Evolutionary conservation across 202 grass and related monocot genomes (phyloP), one percentile per base, ranked within the genome.

Genomic region (Schoenoplectus triqueter): DNA sequence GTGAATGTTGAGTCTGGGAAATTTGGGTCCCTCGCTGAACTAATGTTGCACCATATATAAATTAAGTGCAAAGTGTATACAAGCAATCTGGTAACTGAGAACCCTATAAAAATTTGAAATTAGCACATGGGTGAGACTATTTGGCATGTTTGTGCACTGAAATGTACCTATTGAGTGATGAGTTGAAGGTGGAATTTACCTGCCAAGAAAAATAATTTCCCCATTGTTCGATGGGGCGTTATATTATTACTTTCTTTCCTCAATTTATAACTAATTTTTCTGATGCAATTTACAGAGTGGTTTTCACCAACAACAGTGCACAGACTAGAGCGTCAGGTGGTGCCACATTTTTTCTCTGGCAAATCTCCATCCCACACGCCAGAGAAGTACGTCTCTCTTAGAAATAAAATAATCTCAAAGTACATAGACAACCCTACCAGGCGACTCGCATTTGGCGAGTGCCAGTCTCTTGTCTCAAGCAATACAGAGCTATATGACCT

Each of bases 391-490:
- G 82, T 86, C 14, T 66, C 84, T 73, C 87, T 95, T 19, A 87
- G 95, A 87, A 98, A 98, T 87, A 98, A 90, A 80, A 86, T 98
- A 69, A 91, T 98, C 57, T 85, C 78, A 2, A 95, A 94, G 18
- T 95, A 98, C 64, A 80, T 93, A 59, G 88, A 95, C 48, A 98
- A 94, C 81, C 91, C 88, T 4, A 65, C 82, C 22, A 95, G 88
- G 84, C 86, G 90, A 79, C 87, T 98, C 70, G 89, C 90, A 40
- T 92, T 94, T 79, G 88, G 82, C 0, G 93, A 98, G 74, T 95
- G 93, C 70, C 93, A 95, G 76, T 79, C 86, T 49, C 86, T 95
- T 86, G 90, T 95, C 84, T 81, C 87, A 1, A 95, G 69, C 86
- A 90, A 84, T 13, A 80, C 82, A 15, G 96, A 95, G 68, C 67